phyloP scores from a whole-genome alignment of 2,329 filamentous ascomycete genomes.

The Cytospora piceae region DNA sequence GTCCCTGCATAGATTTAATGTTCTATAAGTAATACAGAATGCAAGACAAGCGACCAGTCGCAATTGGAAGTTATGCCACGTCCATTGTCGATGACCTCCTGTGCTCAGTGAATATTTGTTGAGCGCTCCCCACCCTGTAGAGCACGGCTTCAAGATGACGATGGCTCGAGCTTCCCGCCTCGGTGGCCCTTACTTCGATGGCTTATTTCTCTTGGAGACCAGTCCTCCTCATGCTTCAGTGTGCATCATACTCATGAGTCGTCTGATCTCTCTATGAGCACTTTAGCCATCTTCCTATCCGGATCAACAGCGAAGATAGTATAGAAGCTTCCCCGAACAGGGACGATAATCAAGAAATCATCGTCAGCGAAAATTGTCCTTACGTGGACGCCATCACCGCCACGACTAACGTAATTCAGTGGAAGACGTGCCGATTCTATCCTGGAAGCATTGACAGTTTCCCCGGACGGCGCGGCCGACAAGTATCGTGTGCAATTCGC shows the following conservation, averaged over 20 bases:
- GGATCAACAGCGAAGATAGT: conserved; percentile 15
- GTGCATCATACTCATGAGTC: neutral
- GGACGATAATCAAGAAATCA: conserved; percentile 14
- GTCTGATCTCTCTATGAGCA: neutral
- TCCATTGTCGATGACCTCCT: neutral
- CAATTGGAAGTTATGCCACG: neutral
- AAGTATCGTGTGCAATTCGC: neutral
- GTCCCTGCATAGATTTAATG: conserved; percentile 15
- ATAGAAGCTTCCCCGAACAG: neutral
- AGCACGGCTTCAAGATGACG: neutral
- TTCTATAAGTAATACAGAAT: neutral
- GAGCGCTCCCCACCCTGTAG: neutral
- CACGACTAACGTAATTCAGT: neutral
- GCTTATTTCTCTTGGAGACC: neutral
- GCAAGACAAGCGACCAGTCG: neutral
- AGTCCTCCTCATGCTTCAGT: neutral
- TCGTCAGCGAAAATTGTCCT: conserved; percentile 8
- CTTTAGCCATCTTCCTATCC: conserved; percentile 6
- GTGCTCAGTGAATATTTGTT: neutral
- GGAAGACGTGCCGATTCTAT: neutral
- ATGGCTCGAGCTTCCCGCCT: neutral
- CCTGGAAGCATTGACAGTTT: too few species aligned
- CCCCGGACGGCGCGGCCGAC: neutral
- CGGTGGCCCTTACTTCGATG: neutral
- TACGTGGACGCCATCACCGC: too few species aligned